Evolutionary conservation across 108 stramenopile species (phyloP), one percentile per base, ranked within the genome.

Genomic region (Cyclotella baltica): DNA sequence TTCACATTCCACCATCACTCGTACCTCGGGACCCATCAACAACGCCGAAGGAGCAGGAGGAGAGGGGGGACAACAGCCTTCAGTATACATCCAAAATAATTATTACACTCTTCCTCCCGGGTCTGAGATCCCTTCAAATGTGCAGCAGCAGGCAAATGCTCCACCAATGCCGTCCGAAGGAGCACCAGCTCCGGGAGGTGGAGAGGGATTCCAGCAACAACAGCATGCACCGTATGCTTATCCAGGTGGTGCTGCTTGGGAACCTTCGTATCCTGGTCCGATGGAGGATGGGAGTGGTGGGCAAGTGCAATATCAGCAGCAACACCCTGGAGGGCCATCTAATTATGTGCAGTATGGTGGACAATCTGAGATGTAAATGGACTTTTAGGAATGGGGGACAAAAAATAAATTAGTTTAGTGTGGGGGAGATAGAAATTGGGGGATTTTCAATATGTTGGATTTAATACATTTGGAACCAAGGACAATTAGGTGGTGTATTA

Each of bases 1-100:
- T 56, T 71, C 77, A 11, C 77, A 78, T 71, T 78, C 70, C n/a
- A 71, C 77, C 47, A 78, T 78, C 47, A 78, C 69, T 22, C 77
- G 69, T 25, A 70, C 68, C 36, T 43, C 70, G 13, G 76, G 67
- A 19, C 38, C 76, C 23, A 56, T 75, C 16, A 3, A 35, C 16
- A 25, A 30, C 37, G 50, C 65, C 13, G 68, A 70, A 25, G 77
- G 69, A 23, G 9, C 62, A 43, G 13, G 67, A 16, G 46, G 56
- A 1, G 77, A 50, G 33, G 77, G 51, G 1, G 61, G 52, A 4
- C 2, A 22, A 1, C 64, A 62, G 61, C 61, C 77, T 18, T 67
- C 55, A 16, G 77, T 78, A 15, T 71, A 71, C 27, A 78, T 78
- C 53, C 77, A 78, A 38, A 78, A 78, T 33, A 78, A 78, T 61